phyloP scores from a whole-genome alignment of 768 basidiomycete genomes.

The Pholiota microspora region DNA sequence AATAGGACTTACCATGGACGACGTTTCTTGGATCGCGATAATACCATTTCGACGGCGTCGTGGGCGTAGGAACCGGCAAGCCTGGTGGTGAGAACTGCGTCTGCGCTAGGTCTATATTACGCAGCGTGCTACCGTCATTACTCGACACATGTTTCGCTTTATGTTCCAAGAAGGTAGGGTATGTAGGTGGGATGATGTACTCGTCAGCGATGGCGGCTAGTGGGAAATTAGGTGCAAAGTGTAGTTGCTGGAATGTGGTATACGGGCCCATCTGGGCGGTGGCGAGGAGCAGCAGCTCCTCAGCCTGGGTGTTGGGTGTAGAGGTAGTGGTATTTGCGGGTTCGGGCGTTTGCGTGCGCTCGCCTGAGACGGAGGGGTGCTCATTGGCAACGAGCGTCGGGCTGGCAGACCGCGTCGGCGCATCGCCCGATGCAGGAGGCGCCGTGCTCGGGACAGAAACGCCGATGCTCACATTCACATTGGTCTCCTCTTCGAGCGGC shows the following conservation, averaged over 20 bases:
- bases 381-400: conserved; percentile 41
- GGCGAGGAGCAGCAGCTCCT: conserved; percentile 67
- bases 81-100: conserved; percentile 80
- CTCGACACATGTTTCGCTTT: conserved; percentile 63
- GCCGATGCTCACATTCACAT: conserved; percentile 62
- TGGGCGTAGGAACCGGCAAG: conserved; percentile 66
- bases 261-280: conserved; percentile 79
- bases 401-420: conserved; percentile 27
- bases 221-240: conserved; percentile 85
- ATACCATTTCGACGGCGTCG: conserved; percentile 73
- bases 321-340: conserved; percentile 27
- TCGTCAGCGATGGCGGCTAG: conserved; percentile 86
- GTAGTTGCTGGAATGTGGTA: conserved; percentile 89
- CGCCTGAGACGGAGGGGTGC: conserved; percentile 37
- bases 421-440: conserved; percentile 32
- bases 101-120: conserved; percentile 42
- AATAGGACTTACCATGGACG: conserved; percentile 60
- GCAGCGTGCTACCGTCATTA: conserved; percentile 32
- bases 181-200: conserved; percentile 90
- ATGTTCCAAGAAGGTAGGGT: conserved; percentile 74
- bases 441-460: conserved; percentile 50
- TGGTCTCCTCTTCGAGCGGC: conserved; percentile 51
- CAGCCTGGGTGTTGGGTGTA: conserved; percentile 45
- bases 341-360: conserved; percentile 31
- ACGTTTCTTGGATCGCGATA: conserved; percentile 82